A percentile compares a stretch with the other conserved stretches of the same genome.
These are phyloP conservation scores for Pleurotus djamor DNA, from an alignment of 768 basidiomycete genomes.

Conservation along the genomic window DNA sequence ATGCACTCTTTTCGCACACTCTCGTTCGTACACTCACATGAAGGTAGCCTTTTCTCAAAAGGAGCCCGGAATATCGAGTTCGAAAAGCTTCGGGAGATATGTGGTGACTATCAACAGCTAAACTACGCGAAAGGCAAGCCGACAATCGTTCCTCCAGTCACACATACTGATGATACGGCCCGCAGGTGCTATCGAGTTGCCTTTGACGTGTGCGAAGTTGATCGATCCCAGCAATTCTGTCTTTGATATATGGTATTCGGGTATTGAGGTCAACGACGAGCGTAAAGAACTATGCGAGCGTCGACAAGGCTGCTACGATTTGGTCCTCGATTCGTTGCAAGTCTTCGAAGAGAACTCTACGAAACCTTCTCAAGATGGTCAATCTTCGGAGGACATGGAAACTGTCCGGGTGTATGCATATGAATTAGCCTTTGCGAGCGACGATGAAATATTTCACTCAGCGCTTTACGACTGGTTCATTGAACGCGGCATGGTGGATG, in stretches of 20 bases:
- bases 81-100: slow-evolving; percentile 81
- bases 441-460: slow-evolving; percentile 94
- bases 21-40: not conserved
- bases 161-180: not conserved
- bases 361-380: slow-evolving; percentile 14
- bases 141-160: not conserved
- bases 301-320: slow-evolving; percentile 75
- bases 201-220: slow-evolving; percentile 77
- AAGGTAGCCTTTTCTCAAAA: slow-evolving; percentile 77
- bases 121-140: slow-evolving; percentile 74
- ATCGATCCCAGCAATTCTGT: slow-evolving; percentile 78
- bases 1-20: slow-evolving; percentile 10
- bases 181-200: slow-evolving; percentile 81
- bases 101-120: slow-evolving; percentile 86
- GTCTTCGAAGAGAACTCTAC: slow-evolving; percentile 63
- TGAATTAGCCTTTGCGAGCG: slow-evolving; percentile 77
- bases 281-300: slow-evolving; percentile 56
- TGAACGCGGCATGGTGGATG: slow-evolving; percentile 73
- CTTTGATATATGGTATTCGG: slow-evolving; percentile 73
- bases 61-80: slow-evolving; percentile 83
- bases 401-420: slow-evolving; percentile 83
- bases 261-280: slow-evolving; percentile 52
- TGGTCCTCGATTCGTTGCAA: slow-evolving; percentile 78
- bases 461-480: slow-evolving; percentile 95
- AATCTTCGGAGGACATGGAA: slow-evolving; percentile 53